Evolutionary conservation across 164 flowering plant species (phyloP).

Genomic region (Akebia trifoliata): DNA sequence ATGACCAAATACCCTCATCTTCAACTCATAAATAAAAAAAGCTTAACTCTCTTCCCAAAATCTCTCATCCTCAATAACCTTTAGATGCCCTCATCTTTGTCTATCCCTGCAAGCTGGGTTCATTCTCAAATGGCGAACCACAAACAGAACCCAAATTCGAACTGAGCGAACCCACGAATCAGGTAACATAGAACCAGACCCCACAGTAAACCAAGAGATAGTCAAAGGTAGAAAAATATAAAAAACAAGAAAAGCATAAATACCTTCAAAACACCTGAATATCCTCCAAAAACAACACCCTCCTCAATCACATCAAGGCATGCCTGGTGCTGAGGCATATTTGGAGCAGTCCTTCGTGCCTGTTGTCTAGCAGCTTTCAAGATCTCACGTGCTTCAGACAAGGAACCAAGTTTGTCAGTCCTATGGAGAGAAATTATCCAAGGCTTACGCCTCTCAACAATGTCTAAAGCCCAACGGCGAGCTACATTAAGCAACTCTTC

Average conservation of each 20-base stretch:
- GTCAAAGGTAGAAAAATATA: neutral
- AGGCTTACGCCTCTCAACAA: constrained; percentile 74
- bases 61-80: no score
- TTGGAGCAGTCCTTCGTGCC: constrained; percentile 60
- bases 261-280: constrained; percentile 81
- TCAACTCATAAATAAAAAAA: no score
- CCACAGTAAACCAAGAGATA: no score
- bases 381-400: constrained; percentile 68
- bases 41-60: no score
- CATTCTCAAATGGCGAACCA: no score
- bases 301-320: constrained; percentile 90
- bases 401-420: constrained; percentile 75
- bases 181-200: no score
- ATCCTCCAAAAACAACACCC: constrained; percentile 88
- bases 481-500: constrained; percentile 70
- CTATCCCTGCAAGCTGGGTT: no score
- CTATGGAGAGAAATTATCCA: constrained; percentile 76
- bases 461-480: constrained; percentile 80
- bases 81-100: no score
- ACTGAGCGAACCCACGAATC: no score
- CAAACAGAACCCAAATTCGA: no score
- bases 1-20: no score
- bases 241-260: neutral
- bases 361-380: constrained; percentile 59
- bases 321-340: constrained; percentile 88